Conservation (phyloP, 441 rosid genomes). For the Gossypium gossypioides region DNA sequence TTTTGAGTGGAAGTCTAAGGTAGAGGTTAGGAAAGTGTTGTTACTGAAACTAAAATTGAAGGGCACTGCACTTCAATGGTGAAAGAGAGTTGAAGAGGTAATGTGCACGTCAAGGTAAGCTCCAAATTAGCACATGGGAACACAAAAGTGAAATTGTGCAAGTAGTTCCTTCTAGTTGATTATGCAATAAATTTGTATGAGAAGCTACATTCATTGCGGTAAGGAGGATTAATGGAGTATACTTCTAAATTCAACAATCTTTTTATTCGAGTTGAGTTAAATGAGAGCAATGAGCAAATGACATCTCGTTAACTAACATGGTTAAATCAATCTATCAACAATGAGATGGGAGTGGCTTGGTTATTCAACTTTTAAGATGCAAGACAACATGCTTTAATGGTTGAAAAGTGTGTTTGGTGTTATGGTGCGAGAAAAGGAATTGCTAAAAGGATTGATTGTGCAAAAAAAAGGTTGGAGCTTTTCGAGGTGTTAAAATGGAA, state of each 20-base stretch:
- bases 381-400: neutral
- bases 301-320: neutral
- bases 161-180: neutral
- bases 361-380: neutral
- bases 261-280: neutral
- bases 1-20: neutral
- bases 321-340: neutral
- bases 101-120: neutral
- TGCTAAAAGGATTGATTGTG: neutral
- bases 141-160: neutral
- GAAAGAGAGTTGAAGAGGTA: neutral
- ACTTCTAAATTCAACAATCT: neutral
- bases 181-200: neutral
- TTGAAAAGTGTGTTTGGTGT: neutral
- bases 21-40: neutral
- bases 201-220: neutral
- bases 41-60: neutral
- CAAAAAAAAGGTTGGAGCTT: neutral
- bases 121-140: neutral
- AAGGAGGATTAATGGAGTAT: neutral
- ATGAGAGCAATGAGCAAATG: neutral
- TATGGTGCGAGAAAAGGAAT: neutral
- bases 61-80: neutral
- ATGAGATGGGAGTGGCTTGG: neutral
- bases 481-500: neutral